Percentiles rank a stretch among this genome's conserved stretches.
These are phyloP conservation scores for Leishmania martiniquensis DNA, from an alignment of 208 protist genomes.

Conservation along the genomic window DNA sequence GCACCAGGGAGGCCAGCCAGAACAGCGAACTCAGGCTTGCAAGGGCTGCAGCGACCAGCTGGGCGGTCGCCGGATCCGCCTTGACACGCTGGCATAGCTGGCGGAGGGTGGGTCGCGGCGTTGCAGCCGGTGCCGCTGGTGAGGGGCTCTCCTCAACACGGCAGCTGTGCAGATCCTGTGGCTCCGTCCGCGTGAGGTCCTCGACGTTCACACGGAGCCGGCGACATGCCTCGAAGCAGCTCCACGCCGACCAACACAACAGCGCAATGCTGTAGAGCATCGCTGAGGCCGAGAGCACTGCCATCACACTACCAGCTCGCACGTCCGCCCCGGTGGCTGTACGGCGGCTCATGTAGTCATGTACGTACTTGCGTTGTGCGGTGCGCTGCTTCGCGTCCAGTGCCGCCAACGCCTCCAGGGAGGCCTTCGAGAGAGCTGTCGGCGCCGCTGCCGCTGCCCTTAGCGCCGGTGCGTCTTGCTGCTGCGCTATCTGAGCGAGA, in stretches of 20 bases:
- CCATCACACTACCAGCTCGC: neutral
- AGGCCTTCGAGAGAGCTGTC: constrained; percentile 9
- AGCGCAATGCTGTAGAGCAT: constrained; percentile 25
- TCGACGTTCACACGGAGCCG: constrained; percentile 29
- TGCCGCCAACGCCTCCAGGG: constrained; percentile 6
- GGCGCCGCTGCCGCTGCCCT: neutral
- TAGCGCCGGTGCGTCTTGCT: neutral
- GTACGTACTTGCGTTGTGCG: constrained; percentile 16
- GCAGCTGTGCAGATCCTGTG: constrained; percentile 11
- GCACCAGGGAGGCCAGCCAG: constrained; percentile 12
- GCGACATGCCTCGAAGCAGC: constrained; percentile 28
- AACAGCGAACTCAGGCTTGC: constrained; percentile 12
- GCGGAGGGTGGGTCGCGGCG: neutral
- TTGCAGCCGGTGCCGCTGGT: neutral
- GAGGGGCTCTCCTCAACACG: neutral
- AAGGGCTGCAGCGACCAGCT: constrained; percentile 18
- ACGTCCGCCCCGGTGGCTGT: neutral
- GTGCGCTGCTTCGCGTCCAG: constrained; percentile 13
- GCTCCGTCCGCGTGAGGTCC: constrained; percentile 16
- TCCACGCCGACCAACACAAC: constrained; percentile 31
- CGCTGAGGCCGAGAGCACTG: neutral
- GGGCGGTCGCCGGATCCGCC: constrained; percentile 12
- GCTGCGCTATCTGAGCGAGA: constrained; percentile 1
- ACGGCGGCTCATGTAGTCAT: constrained; percentile 15
- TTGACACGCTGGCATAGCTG: constrained; percentile 5